These are phyloP conservation scores for Mycogone perniciosa DNA, from an alignment of 2,329 filamentous ascomycete genomes.

Conservation along the genomic window DNA sequence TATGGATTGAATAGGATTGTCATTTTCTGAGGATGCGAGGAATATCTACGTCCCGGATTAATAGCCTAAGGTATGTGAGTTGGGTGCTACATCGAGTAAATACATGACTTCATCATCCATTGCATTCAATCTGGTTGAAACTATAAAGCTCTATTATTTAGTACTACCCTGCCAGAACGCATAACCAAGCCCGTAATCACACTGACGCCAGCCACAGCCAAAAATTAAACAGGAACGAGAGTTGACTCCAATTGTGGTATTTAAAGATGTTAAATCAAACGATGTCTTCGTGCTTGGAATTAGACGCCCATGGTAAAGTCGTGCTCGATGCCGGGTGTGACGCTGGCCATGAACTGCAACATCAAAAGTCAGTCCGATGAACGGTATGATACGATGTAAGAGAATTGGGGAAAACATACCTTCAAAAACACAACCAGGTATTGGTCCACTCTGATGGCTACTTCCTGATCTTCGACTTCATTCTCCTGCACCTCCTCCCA, in stretches of 20 bases:
- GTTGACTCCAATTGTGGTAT: too few relatives aligned
- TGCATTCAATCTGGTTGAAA: too few relatives aligned
- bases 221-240: not conserved
- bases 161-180: not conserved
- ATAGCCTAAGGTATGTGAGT: too few relatives aligned
- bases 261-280: not conserved
- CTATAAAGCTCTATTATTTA: too few relatives aligned
- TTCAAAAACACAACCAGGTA: constrained; percentile 84
- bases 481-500: constrained; percentile 60
- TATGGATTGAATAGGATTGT: too few relatives aligned
- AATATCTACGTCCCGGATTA: too few relatives aligned
- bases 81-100: not conserved
- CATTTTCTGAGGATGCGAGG: not conserved
- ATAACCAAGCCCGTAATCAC: not conserved
- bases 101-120: not conserved
- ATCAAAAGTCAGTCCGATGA: not conserved
- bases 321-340: constrained; percentile 95
- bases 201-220: not conserved
- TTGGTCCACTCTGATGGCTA: constrained; percentile 80
- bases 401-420: constrained; percentile 38
- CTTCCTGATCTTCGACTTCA: constrained; percentile 62
- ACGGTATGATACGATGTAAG: too few relatives aligned
- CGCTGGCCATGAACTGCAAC: constrained; percentile 67
- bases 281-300: constrained; percentile 16
- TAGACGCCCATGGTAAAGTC: constrained; percentile 96